Conservation (phyloP, 2,329 filamentous ascomycete species). For the Venturiaceae sp. region DNA sequence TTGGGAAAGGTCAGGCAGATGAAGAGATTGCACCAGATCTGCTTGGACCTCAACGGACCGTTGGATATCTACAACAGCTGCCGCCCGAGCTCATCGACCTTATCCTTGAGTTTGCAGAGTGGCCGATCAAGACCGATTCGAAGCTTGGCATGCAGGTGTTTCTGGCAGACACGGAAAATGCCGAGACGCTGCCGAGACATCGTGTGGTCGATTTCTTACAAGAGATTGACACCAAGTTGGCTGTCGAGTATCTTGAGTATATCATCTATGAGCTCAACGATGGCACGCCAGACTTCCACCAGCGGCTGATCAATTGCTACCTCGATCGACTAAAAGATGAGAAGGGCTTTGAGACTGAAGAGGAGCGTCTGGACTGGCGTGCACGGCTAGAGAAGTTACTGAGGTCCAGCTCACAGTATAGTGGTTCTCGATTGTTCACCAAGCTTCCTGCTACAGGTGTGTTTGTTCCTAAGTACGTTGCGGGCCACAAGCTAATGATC, state of each 20-base stretch:
- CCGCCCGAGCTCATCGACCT: conserved; percentile 82
- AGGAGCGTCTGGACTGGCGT: conserved; percentile 40
- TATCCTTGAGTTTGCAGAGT: conserved; percentile 82
- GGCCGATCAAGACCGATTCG: conserved; percentile 68
- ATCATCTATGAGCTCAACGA: conserved; percentile 83
- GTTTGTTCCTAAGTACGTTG: conserved; percentile 17
- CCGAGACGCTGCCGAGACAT: conserved; percentile 75
- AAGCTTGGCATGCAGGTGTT: conserved; percentile 86
- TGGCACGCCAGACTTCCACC: conserved; percentile 75
- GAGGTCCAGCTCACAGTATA: conserved; percentile 68
- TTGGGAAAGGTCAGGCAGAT: conserved; percentile 52
- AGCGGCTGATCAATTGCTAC: conserved; percentile 67
- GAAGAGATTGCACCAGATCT: conserved; percentile 43
- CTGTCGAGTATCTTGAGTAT: conserved; percentile 80
- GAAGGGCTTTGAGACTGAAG: conserved; percentile 19
- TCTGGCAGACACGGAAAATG: conserved; percentile 85
- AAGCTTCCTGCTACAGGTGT: conserved; percentile 71
- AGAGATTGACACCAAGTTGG: conserved; percentile 58
- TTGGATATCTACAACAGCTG: conserved; percentile 82
- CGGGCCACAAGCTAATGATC: conserved; percentile 5
- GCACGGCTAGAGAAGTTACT: conserved; percentile 65
- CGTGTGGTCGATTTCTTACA: conserved; percentile 66
- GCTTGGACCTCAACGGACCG: conserved; percentile 72
- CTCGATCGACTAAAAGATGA: conserved; percentile 41
- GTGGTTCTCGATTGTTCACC: conserved; percentile 64